phyloP scores from a whole-genome alignment of 2,329 filamentous ascomycete species.

The Aspergillus tubingensis region DNA sequence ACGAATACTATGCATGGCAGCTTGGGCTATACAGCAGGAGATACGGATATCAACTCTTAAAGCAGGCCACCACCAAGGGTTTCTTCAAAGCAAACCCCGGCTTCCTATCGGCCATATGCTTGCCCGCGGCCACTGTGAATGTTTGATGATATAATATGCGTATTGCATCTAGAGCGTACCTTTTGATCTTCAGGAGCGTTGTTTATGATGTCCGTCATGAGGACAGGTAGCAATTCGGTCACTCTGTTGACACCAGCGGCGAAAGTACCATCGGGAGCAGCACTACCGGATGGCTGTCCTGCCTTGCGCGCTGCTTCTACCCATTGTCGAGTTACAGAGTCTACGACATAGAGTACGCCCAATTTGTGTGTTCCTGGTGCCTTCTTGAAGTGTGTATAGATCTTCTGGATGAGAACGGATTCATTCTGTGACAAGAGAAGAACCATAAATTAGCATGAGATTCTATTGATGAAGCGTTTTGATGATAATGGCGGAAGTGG shows the following conservation, averaged over 20 bases:
- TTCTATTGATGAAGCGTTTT: not conserved
- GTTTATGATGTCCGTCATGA: conserved; percentile 95
- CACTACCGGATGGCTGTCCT: conserved; percentile 77
- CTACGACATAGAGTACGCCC: conserved; percentile 99
- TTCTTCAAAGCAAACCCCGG: conserved; percentile 34
- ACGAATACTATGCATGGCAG: conserved; percentile 26
- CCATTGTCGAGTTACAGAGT: conserved; percentile 99
- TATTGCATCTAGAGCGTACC: conserved; percentile 66
- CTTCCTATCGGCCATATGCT: conserved; percentile 24
- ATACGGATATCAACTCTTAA: conserved; percentile 30
- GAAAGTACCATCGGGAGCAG: conserved; percentile 87
- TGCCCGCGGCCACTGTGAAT: conserved; percentile 37
- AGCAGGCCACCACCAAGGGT: conserved; percentile 23
- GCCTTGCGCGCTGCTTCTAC: conserved; percentile 89
- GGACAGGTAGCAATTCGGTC: conserved; percentile 85
- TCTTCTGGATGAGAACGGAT: conserved; percentile 90
- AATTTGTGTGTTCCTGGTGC: conserved; percentile 93
- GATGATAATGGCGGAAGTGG: not conserved
- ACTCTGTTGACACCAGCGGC: conserved; percentile 95
- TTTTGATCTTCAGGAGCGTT: conserved; percentile 92
- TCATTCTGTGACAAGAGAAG: conserved; percentile 67
- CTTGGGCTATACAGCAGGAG: conserved; percentile 26
- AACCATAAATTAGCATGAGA: conserved; percentile 29
- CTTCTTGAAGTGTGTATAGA: conserved; percentile 97
- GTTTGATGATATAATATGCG: conserved; percentile 23